Evolutionary conservation across 73 alveolate species (phyloP), one percentile per base, ranked within the genome.

Genomic region (Paramecium tetraurelia): DNA sequence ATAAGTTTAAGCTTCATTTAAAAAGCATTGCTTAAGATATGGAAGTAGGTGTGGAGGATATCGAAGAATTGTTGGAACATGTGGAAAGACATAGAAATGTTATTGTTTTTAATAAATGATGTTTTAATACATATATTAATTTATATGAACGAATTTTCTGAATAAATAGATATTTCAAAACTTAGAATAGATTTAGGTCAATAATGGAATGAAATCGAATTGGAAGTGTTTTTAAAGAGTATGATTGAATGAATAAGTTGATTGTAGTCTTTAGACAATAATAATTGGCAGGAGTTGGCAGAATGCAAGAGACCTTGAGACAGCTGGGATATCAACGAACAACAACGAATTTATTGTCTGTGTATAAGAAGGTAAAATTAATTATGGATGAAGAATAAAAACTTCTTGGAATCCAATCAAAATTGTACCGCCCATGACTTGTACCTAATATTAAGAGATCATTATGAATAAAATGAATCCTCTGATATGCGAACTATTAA

Each of bases 271-370:
- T 41, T 48, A 40, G 90, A 80, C 27, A 80, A 24, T 46, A 10
- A 80, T 29, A 43, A 22, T 24, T 80, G 29, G 57, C 41, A 40
- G 90, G 57, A 80, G 75, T 80, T 43, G 35, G n/a, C 7, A 80
- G 57, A 80, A 80, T 80, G 90, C 18, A 80, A 80, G 90, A 80
- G 16, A 80, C 90, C 5, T 63, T 80, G 29, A 80, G 90, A 48
- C 50, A 80, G 31, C 46, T 80, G 46, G 90, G 90, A 20, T 80
- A 80, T 80, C 27, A 43, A 14, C 20, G 90, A 46, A 24, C 90
- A 21, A 80, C 22, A 41, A 24, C 70, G 20, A 44, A 80, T 24
- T 41, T 80, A 20, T 24, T 80, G 10, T 43, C 75, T 46, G 89
- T 77, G 10, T 80, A 80, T 48, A 80, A 48, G 57, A 80, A 48